phyloP scores from a whole-genome alignment of 2,329 filamentous ascomycete genomes.

The Ascochyta clinopodiicola region DNA sequence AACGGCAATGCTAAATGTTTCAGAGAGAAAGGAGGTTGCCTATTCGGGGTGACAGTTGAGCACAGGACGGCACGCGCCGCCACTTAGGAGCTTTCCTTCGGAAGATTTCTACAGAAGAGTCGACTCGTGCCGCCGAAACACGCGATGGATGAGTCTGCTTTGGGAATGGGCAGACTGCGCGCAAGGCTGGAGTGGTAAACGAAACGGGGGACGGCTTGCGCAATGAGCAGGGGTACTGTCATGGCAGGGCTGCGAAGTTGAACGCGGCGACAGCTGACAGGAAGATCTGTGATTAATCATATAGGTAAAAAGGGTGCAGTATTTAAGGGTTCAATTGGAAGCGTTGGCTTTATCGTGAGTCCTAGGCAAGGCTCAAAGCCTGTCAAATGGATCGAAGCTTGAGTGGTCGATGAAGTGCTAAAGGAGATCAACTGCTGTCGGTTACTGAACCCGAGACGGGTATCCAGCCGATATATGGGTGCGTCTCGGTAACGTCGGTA shows the following conservation, averaged over 20 bases:
- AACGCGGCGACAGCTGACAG: background rate
- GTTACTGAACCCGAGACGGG: too few species aligned
- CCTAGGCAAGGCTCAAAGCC: too few species aligned
- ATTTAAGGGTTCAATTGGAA: too few species aligned
- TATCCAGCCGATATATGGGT: too few species aligned
- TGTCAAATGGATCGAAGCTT: too few species aligned
- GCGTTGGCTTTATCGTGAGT: too few species aligned
- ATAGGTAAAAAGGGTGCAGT: too few species aligned
- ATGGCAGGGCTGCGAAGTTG: background rate
- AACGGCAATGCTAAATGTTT: conserved; percentile 9
- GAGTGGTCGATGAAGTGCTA: too few species aligned
- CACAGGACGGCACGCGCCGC: background rate
- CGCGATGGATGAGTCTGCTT: background rate
- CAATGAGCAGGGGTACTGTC: background rate
- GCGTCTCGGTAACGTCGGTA: too few species aligned
- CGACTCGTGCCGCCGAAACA: background rate
- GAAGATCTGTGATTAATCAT: too few species aligned
- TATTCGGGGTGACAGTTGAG: background rate
- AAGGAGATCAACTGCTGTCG: too few species aligned
- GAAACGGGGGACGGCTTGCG: background rate
- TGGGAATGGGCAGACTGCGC: background rate
- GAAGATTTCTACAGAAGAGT: background rate
- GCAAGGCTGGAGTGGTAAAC: background rate
- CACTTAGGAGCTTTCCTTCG: background rate
- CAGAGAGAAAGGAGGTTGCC: conserved; percentile 1